Evolutionary conservation across 257 asterid species (phyloP).

Genomic region (Solanum ossicruentum): DNA sequence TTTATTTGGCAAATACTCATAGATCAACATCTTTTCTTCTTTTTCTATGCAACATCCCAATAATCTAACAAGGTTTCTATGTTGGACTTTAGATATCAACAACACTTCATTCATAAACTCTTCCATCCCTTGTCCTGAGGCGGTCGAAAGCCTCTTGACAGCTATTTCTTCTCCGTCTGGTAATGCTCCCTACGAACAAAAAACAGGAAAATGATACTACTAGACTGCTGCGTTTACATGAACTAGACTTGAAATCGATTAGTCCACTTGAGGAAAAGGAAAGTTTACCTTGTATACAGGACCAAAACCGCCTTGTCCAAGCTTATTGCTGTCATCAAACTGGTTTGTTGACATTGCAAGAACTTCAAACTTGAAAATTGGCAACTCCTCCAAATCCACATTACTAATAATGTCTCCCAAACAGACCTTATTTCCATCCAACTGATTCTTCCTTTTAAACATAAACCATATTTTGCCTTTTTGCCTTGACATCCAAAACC

Average conservation of each 20-base stretch:
- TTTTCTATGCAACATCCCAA: conserved; percentile 39
- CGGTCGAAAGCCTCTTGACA: conserved; percentile 44
- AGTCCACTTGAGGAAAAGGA: neutral
- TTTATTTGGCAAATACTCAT: conserved; percentile 14
- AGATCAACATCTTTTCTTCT: conserved; percentile 19
- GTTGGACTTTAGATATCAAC: conserved; percentile 49
- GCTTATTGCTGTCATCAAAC: conserved; percentile 22
- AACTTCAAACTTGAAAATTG: conserved; percentile 28
- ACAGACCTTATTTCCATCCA: neutral
- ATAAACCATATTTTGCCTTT: conserved; percentile 13
- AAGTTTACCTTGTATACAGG: conserved; percentile 18
- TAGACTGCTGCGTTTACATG: neutral
- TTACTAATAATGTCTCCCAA: neutral
- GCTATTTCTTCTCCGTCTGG: conserved; percentile 46
- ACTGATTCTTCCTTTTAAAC: neutral
- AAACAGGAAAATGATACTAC: neutral
- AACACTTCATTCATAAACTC: conserved; percentile 54
- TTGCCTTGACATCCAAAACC: conserved; percentile 11
- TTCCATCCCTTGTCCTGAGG: conserved; percentile 43
- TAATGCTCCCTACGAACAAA: conserved; percentile 27
- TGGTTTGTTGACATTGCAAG: conserved; percentile 32
- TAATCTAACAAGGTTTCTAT: conserved; percentile 50
- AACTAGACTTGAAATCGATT: neutral
- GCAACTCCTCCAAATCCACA: conserved; percentile 17
- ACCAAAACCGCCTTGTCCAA: conserved; percentile 67